Evolutionary conservation across 192 early-diverging fungal species (phyloP).

Genomic region (Chytriomyces confervae): DNA sequence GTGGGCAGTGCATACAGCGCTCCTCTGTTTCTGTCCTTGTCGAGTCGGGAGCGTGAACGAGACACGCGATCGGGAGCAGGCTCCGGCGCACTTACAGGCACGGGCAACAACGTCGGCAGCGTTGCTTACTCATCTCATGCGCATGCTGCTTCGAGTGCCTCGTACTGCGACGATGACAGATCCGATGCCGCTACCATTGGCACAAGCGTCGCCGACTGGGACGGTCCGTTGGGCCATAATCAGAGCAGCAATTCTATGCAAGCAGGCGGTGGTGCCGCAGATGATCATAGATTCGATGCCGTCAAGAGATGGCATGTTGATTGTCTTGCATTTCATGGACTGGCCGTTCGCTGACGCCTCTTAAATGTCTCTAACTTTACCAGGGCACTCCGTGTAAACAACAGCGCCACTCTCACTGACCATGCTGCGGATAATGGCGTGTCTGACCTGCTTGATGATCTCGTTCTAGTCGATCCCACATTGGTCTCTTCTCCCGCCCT

Average conservation of each 20-base stretch:
- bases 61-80: too few species aligned
- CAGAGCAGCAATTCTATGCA: background rate
- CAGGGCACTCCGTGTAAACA: constrained; percentile 39
- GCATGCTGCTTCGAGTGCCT: too few species aligned
- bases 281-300: background rate
- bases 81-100: too few species aligned
- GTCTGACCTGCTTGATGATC: background rate
- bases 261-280: background rate
- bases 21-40: too few species aligned
- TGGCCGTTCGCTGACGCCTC: constrained; percentile 13
- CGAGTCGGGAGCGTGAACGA: too few species aligned
- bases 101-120: too few species aligned
- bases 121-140: too few species aligned
- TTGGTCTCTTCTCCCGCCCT: too few species aligned
- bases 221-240: background rate
- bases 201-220: constrained; percentile 35
- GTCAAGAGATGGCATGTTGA: background rate
- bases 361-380: too few species aligned
- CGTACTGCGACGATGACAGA: constrained; percentile 29
- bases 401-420: background rate
- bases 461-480: background rate
- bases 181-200: constrained; percentile 40
- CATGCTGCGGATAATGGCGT: constrained; percentile 10
- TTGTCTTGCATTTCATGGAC: too few species aligned
- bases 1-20: too few species aligned